Conservation (phyloP, 2,329 filamentous ascomycete genomes). For the Cercospora sp. region DNA sequence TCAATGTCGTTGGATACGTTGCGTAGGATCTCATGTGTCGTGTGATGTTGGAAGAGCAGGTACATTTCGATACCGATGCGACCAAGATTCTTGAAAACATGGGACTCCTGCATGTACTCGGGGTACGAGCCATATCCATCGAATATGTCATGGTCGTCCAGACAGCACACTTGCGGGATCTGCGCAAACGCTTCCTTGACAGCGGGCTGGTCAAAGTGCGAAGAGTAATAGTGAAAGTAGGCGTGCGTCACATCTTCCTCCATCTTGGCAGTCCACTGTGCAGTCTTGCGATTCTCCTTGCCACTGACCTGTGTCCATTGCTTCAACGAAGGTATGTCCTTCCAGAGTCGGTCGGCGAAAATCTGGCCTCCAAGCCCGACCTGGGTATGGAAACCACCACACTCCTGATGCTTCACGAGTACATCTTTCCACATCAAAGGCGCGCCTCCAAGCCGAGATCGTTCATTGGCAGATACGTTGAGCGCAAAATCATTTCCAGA, state of each 20-base stretch:
- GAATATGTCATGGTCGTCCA: conserved; percentile 98
- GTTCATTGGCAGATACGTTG: conserved; percentile 81
- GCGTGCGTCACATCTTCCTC: conserved; percentile 95
- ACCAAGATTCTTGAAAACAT: conserved; percentile 98
- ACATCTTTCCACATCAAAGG: conserved; percentile 99
- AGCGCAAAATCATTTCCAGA: conserved; percentile 95
- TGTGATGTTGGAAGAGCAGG: conserved; percentile 96
- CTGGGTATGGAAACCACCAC: conserved; percentile 92
- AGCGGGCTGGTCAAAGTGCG: conserved; percentile 96
- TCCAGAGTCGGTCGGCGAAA: conserved; percentile 93
- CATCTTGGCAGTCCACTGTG: conserved; percentile 88
- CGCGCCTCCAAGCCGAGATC: conserved; percentile 80
- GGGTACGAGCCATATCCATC: conserved; percentile 97
- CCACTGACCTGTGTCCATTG: conserved; percentile 94
- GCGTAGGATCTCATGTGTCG: conserved; percentile 86
- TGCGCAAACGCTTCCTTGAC: conserved; percentile 94
- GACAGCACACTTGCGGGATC: conserved; percentile 87
- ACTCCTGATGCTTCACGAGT: conserved; percentile 93
- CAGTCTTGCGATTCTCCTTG: conserved; percentile 87
- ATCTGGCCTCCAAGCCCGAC: conserved; percentile 92
- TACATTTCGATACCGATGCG: conserved; percentile 97
- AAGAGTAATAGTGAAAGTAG: conserved; percentile 98
- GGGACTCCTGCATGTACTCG: conserved; percentile 95
- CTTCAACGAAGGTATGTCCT: conserved; percentile 87
- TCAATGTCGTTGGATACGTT: conserved; percentile 86